Base-by-base conservation (phyloP, 768 basidiomycete genomes). In the Trametes elegans region DNA sequence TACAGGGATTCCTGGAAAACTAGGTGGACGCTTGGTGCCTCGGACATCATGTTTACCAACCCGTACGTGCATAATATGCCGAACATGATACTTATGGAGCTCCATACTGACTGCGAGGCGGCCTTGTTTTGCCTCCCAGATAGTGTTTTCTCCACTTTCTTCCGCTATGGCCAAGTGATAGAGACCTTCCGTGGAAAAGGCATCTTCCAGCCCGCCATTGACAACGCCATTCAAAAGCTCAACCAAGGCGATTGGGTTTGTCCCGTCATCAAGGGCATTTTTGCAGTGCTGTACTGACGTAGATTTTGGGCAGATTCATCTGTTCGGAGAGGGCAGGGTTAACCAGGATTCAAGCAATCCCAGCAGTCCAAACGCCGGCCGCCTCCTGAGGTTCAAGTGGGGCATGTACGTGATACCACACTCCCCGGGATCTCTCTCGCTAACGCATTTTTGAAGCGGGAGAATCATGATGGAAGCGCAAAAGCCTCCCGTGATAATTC, bases 41-140 rank as follows among this genome's bases (percentile, higher is more conserved):
- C 89, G 7, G 95, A 98, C 53, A 84, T 98, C 66, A 87, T 96
- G 78, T 98, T 97, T 70, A 97, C 91, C 5, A 96, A 93, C 71
- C 84, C 88, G 87, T 92, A 66, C 74, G 87, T 71, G 36, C 18
- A 3, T 44, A 5, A 49, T 57, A 24, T 32, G 32, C 11, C 2
- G 19, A 28, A 7, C 3, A 18, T 2, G 5, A 26, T 26, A 5
- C 29, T 24, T 21, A 34, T 4, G 32, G 21, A 5, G 7, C 43
- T 21, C 5, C 39, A 28, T 18, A 28, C 38, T 43, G 19, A 32
- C 10, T 19, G 14, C 31, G 31, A 34, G 8, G 14, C 28, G 35
- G 35, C 7, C 28, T 10, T 45, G 28, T 42, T 32, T 48, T 6
- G 23, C 44, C 27, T 34, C 39, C 44, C 51, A 63, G 57, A 52